These are phyloP conservation scores for Sorghum bicolor DNA, from an alignment of 176 grass and related monocot species.

Conservation along the genomic window DNA sequence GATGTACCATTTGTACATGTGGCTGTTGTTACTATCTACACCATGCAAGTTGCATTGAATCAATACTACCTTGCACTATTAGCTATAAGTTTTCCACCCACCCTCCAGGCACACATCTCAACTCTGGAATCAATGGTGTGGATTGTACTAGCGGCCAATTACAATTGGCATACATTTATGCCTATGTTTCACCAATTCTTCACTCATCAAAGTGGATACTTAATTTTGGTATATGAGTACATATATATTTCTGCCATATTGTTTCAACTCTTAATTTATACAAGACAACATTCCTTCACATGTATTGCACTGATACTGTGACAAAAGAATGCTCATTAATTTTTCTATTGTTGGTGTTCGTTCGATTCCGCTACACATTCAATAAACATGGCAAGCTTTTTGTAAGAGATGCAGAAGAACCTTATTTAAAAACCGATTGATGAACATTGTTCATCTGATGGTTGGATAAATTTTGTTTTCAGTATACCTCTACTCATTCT, in stretches of 20 bases:
- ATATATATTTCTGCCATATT: constrained; percentile 15
- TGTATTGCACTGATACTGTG: neutral
- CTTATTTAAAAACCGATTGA: neutral
- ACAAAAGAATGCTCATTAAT: neutral
- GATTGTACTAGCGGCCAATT: neutral
- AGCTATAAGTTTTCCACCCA: neutral
- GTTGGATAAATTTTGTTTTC: neutral
- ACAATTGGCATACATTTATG: neutral
- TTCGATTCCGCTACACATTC: neutral
- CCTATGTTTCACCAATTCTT: neutral
- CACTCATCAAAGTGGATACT: neutral
- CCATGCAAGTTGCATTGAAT: neutral
- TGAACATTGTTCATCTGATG: neutral
- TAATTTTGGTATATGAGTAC: neutral
- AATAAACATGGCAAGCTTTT: neutral
- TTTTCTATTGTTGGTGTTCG: neutral
- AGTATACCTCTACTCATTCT: neutral
- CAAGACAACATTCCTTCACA: neutral
- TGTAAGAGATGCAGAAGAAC: neutral
- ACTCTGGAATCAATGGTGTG: neutral
- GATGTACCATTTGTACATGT: neutral
- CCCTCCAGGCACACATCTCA: neutral
- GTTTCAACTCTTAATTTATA: neutral
- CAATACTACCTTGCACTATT: neutral
- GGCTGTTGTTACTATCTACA: neutral